Evolutionary conservation across 768 basidiomycete genomes (phyloP), one percentile per base, ranked within the genome.

Genomic region (Boletus edulis): DNA sequence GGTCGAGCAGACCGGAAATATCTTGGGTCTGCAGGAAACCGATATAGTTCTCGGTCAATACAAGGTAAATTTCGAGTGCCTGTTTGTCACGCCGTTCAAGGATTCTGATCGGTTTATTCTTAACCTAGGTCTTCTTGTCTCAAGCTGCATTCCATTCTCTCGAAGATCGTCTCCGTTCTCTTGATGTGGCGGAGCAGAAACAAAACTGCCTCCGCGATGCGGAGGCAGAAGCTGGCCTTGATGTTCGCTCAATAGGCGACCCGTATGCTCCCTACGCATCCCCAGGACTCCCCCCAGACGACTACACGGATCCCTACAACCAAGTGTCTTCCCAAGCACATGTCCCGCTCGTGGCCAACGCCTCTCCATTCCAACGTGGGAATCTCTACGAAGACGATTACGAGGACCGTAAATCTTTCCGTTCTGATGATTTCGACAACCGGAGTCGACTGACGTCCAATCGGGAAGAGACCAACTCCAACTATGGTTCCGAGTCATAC

Each of bases 401-500:
- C 52, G 89, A 87, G 42, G 89, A 92, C 54, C 81, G 80, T 52
- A 86, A 85, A 66, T 89, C 89, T 0, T 72, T 88, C 46, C 81
- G 81, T 13, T 85, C 82, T 32, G 89, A 91, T 42, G 92, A 93
- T 52, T 91, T 82, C 57, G 91, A 94, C 61, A 84, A 83, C 9
- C 83, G 85, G 8, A 93, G 87, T 63, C 79, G 86, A 50, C 81
- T 89, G 49, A 91, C 90, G 0, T 87, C 84, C 51, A 81, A 89
- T 57, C 81, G 85, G 29, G 90, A 90, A 56, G 91, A 94, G 42
- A 80, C 85, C 0, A 78, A 78, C 44, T 93, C 91, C 0, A 89
- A 91, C 64, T 86, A 89, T 60, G 94, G 94, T 4, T 91, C 91
- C 4, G 94, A 97, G 67, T 90, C 89, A 0, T 98, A 97, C 63